Percentiles rank a stretch among this genome's conserved stretches.
phyloP scores from a whole-genome alignment of 2,329 filamentous ascomycete genomes.

The Pyrenochaeta sp. region DNA sequence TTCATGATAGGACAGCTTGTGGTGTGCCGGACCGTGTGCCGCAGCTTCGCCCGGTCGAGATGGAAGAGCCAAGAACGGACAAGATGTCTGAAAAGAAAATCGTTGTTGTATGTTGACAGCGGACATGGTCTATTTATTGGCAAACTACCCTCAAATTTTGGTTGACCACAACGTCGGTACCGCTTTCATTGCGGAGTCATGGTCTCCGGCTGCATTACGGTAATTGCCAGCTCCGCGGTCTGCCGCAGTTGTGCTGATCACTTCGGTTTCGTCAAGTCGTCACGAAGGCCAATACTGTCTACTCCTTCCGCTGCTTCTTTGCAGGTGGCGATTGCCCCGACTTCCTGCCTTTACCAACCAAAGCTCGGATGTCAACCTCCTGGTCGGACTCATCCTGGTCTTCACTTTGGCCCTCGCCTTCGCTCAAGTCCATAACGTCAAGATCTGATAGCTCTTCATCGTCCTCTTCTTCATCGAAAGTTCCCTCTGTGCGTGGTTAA shows the following conservation, averaged over 20 bases:
- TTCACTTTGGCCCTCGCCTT: constrained; percentile 64
- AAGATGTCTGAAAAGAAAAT: background rate
- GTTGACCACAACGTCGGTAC: background rate
- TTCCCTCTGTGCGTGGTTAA: constrained; percentile 55
- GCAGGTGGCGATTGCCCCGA: constrained; percentile 37
- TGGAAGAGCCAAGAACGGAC: background rate
- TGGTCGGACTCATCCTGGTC: constrained; percentile 64
- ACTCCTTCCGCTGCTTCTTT: constrained; percentile 54
- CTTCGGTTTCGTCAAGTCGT: background rate
- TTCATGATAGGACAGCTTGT: no score
- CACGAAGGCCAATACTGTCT: background rate
- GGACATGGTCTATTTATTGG: background rate
- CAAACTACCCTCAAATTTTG: background rate
- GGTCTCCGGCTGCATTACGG: background rate
- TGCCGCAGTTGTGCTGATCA: background rate
- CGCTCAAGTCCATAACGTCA: constrained; percentile 62
- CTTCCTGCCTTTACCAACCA: constrained; percentile 60
- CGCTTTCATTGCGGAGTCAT: background rate
- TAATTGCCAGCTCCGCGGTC: background rate
- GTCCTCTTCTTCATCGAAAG: constrained; percentile 64
- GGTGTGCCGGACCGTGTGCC: constrained; percentile 8
- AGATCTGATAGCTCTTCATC: constrained; percentile 70
- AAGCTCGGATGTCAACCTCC: constrained; percentile 57
- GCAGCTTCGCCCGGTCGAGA: background rate
- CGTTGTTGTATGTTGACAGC: background rate